Percentiles rank a stretch among this genome's conserved stretches.
These are phyloP conservation scores for Nelumbo lutea DNA, from an alignment of 164 flowering plant species.

Conservation along the genomic window DNA sequence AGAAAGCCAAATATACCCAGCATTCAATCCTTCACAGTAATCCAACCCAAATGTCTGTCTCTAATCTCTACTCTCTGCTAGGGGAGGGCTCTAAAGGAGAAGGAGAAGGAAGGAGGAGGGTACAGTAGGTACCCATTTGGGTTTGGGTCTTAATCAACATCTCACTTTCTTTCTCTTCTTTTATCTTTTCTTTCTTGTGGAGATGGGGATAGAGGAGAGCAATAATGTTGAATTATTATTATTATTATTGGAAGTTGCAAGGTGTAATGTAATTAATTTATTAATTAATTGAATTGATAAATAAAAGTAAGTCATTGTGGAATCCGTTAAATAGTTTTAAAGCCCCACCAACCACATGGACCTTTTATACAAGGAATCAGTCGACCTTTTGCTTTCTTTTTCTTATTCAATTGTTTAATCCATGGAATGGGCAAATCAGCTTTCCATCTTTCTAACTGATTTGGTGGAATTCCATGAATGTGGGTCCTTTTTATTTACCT, in stretches of 20 bases:
- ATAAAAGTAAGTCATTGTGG: background rate
- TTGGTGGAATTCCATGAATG: background rate
- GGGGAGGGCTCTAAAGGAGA: background rate
- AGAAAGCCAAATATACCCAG: background rate
- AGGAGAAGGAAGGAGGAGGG: too few species aligned
- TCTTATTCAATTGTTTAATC: background rate
- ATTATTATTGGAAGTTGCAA: background rate
- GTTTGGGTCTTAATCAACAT: background rate
- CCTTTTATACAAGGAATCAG: background rate
- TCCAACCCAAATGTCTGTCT: background rate
- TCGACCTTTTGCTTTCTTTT: background rate
- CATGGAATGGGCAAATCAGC: background rate
- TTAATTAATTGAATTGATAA: background rate
- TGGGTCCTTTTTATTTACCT: background rate
- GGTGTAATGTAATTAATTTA: background rate
- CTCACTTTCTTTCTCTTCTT: background rate
- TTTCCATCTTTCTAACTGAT: background rate
- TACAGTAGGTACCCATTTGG: background rate
- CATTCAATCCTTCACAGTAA: background rate
- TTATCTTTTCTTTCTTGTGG: background rate
- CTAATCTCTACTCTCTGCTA: background rate
- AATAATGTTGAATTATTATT: background rate
- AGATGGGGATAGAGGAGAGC: background rate
- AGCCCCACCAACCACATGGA: slow-evolving; percentile 1
- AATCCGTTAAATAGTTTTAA: background rate